phyloP scores from a whole-genome alignment of 257 asterid species.

The Ajuga chamaepitys region DNA sequence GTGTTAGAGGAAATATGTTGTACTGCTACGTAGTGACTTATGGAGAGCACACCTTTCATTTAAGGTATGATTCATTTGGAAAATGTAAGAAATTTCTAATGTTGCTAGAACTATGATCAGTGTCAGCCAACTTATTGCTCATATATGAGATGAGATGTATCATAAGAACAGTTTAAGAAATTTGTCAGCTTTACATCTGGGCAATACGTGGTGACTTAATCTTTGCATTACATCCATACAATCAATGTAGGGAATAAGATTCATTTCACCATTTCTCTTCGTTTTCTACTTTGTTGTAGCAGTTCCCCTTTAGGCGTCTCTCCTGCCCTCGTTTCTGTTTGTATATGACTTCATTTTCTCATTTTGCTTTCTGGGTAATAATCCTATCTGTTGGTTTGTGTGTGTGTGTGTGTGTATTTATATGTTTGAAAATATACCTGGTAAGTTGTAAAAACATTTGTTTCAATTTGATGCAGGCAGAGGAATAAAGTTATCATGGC shows the following conservation, averaged over 20 bases:
- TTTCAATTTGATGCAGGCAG: conserved; percentile 20
- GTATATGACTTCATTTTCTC: no score
- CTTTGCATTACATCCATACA: no score
- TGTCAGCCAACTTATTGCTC: neutral
- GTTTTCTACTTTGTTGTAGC: no score
- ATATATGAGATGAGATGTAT: neutral
- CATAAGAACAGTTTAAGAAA: neutral
- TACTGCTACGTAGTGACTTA: neutral
- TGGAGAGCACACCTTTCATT: neutral
- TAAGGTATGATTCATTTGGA: neutral
- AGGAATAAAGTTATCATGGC: conserved; percentile 16
- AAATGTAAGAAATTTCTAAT: neutral
- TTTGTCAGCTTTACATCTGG: neutral
- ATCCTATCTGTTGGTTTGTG: no score
- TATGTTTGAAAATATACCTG: neutral
- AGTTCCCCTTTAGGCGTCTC: no score
- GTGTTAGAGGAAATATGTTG: neutral
- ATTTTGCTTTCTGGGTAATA: no score
- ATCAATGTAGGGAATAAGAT: no score
- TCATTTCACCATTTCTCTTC: no score
- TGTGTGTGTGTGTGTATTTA: no score
- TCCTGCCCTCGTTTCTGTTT: no score
- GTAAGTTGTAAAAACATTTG: neutral
- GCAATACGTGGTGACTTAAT: no score
- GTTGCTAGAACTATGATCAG: neutral